A percentile compares a stretch with the other conserved stretches of the same genome.
Evolutionary conservation across 1,139 yeast genomes (phyloP).

Genomic region (Candida sanyaensis): DNA sequence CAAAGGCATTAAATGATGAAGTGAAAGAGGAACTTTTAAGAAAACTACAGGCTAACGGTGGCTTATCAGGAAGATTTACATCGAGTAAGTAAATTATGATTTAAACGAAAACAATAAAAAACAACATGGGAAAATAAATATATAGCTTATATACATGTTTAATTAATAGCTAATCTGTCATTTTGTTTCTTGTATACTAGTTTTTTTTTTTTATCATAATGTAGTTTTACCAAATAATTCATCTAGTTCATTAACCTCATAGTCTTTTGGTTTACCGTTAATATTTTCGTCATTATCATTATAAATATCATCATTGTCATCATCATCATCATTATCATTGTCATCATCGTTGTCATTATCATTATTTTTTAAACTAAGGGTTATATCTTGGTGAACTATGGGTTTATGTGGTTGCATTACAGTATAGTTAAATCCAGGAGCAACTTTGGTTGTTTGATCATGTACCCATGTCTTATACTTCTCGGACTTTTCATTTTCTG

Average conservation of each 20-base stretch:
- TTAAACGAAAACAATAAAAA: not conserved
- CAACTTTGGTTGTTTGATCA: constrained; percentile 34
- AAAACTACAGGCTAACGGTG: constrained; percentile 16
- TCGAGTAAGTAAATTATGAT: constrained; percentile 7
- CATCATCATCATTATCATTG: constrained; percentile 15
- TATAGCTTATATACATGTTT: not conserved
- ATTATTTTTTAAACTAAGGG: not conserved
- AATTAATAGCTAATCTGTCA: not conserved
- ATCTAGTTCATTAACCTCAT: constrained; percentile 28
- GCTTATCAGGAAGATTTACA: constrained; percentile 15
- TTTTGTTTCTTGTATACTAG: not conserved
- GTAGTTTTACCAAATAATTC: constrained; percentile 27
- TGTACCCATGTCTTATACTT: constrained; percentile 37
- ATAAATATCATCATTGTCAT: constrained; percentile 18
- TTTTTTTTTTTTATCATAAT: constrained; percentile 9
- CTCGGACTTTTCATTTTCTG: constrained; percentile 15
- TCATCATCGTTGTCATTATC: constrained; percentile 1
- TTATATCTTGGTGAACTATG: not conserved
- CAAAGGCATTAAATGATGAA: constrained; percentile 16
- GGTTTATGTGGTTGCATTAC: constrained; percentile 36
- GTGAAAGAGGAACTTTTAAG: constrained; percentile 17
- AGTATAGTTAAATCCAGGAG: constrained; percentile 44
- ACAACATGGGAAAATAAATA: not conserved
- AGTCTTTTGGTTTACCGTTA: not conserved
- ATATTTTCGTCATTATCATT: constrained; percentile 9